Evolutionary conservation across 2,329 filamentous ascomycete species (phyloP).

Genomic region (Nothophoma quercina): DNA sequence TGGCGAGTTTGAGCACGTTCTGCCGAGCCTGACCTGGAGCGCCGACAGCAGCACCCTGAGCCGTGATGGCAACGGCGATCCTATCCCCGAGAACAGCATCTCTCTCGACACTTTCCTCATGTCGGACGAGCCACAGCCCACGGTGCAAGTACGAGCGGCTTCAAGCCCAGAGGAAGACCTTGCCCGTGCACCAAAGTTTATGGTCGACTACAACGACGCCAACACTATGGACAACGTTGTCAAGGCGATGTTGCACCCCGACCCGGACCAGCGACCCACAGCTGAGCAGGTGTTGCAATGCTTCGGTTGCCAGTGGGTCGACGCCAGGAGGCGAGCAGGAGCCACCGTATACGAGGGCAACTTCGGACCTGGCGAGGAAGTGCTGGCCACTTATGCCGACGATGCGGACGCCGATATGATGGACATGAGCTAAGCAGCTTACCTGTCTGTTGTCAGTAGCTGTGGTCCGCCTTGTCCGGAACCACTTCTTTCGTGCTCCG

Average conservation of each 20-base stretch:
- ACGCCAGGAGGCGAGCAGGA: slow-evolving; percentile 76
- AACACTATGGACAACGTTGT: slow-evolving; percentile 86
- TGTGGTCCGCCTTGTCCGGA: not conserved
- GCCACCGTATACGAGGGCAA: slow-evolving; percentile 97
- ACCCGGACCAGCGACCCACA: slow-evolving; percentile 75
- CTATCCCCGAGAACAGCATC: slow-evolving; percentile 32
- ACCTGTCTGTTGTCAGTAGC: not conserved
- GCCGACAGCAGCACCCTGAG: slow-evolving; percentile 69
- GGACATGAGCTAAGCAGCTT: slow-evolving; percentile 53
- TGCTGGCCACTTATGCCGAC: slow-evolving; percentile 55
- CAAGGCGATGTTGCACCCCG: slow-evolving; percentile 83
- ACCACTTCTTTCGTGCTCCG: not conserved
- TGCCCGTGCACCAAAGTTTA: slow-evolving; percentile 80
- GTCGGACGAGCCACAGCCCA: slow-evolving; percentile 50
- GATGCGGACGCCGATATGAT: slow-evolving; percentile 60
- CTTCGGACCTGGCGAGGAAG: slow-evolving; percentile 81
- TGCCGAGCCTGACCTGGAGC: slow-evolving; percentile 87
- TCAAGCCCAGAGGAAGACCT: slow-evolving; percentile 60
- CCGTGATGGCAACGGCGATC: slow-evolving; percentile 70
- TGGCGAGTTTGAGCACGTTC: slow-evolving; percentile 81
- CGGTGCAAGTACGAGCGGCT: slow-evolving; percentile 41
- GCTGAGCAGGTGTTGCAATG: slow-evolving; percentile 76
- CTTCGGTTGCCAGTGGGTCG: slow-evolving; percentile 81
- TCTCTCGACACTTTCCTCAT: slow-evolving; percentile 39
- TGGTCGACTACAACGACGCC: slow-evolving; percentile 76